Conservation (phyloP, 345 rosid species). For the Gossypium australe region DNA sequence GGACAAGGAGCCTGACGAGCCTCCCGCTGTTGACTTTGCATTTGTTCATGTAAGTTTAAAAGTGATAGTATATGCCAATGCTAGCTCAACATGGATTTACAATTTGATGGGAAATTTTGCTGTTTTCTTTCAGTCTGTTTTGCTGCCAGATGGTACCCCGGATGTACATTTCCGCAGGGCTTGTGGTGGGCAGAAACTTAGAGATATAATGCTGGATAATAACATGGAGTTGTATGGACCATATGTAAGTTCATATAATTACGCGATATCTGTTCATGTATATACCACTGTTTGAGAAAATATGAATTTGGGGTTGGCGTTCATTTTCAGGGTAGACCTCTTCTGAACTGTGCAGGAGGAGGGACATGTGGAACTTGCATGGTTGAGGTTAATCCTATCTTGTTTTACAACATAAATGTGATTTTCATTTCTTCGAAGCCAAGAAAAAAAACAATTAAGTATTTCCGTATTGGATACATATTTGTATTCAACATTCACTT, state of each 20-base stretch:
- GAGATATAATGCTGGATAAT: constrained; percentile 77
- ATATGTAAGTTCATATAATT: constrained; percentile 43
- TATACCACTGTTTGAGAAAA: not conserved
- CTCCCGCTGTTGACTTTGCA: constrained; percentile 59
- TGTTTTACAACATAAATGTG: too few species aligned
- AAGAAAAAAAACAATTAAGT: too few species aligned
- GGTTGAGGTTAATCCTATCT: constrained; percentile 61
- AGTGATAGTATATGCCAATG: not conserved
- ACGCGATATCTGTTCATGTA: not conserved
- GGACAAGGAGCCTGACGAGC: constrained; percentile 34
- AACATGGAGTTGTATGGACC: constrained; percentile 89
- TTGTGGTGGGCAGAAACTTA: constrained; percentile 81
- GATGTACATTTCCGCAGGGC: constrained; percentile 70
- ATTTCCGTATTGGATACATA: too few species aligned
- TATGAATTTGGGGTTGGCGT: not conserved
- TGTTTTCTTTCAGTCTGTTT: constrained; percentile 53
- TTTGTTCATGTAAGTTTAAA: constrained; percentile 69
- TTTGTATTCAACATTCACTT: too few species aligned
- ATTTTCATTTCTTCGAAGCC: too few species aligned
- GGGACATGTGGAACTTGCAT: constrained; percentile 91
- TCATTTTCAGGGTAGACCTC: constrained; percentile 47
- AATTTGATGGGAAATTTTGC: not conserved
- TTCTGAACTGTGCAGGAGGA: constrained; percentile 84
- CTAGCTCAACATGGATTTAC: not conserved
- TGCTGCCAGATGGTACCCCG: constrained; percentile 87